Evolutionary conservation across 2,329 filamentous ascomycete genomes (phyloP).

Genomic region (Lasiodiplodia citricola): DNA sequence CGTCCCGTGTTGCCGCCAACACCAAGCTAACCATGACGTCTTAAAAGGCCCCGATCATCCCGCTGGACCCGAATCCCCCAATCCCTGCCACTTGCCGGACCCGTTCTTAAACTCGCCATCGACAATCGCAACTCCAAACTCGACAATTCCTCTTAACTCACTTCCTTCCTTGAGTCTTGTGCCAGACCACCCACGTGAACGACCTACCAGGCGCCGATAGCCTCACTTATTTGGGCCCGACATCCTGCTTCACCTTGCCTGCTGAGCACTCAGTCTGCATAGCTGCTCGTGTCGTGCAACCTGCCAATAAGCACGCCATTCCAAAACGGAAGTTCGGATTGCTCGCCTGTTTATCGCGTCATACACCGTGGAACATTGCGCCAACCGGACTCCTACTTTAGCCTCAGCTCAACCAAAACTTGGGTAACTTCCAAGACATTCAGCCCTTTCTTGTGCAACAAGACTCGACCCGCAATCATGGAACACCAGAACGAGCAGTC

Average conservation of each 20-base stretch:
- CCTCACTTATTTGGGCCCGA: neutral
- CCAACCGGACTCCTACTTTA: slow-evolving; percentile 8
- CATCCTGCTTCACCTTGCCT: neutral
- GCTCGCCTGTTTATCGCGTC: slow-evolving; percentile 14
- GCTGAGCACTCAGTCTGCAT: neutral
- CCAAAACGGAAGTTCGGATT: neutral
- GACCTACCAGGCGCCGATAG: neutral
- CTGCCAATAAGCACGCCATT: slow-evolving; percentile 11
- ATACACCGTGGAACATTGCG: slow-evolving; percentile 15
- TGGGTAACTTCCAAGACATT: neutral
- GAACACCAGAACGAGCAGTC: slow-evolving; percentile 15
- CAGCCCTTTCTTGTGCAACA: neutral
- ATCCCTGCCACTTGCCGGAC: neutral
- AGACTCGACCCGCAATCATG: neutral
- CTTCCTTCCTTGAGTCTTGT: neutral
- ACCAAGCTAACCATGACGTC: slow-evolving; percentile 14
- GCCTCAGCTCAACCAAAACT: neutral
- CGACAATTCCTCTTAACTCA: neutral
- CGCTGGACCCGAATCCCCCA: neutral
- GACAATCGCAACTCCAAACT: neutral
- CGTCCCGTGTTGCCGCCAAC: slow-evolving; percentile 11
- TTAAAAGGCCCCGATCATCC: neutral
- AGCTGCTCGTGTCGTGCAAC: slow-evolving; percentile 5
- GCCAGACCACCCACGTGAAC: neutral
- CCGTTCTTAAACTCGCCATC: neutral